A percentile compares a stretch with the other conserved stretches of the same genome.
Evolutionary conservation across 495 filamentous ascomycete genomes (phyloP).

Genomic region (Neurospora discreta): DNA sequence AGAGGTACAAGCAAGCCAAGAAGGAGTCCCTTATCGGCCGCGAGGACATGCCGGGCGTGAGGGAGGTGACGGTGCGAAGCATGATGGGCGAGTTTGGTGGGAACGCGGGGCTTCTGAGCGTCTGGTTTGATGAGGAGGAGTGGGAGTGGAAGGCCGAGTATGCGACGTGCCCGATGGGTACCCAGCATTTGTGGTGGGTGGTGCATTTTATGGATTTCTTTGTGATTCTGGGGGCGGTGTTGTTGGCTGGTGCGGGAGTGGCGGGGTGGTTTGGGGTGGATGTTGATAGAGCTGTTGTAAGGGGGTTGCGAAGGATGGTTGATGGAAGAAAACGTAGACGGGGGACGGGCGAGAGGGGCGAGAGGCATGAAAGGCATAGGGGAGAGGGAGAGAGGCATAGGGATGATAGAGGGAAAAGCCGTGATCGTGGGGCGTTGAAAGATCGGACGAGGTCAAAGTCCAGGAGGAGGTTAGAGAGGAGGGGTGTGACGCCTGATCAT

Average conservation of each 20-base stretch:
- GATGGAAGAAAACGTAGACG: not conserved
- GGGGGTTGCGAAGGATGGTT: not conserved
- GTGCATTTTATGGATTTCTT: conserved; percentile 64
- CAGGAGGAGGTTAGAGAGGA: not conserved
- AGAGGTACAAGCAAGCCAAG: conserved; percentile 27
- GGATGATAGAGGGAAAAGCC: not conserved
- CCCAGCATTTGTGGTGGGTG: conserved; percentile 91
- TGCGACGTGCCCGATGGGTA: conserved; percentile 61
- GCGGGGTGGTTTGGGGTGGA: conserved; percentile 11
- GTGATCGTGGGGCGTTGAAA: not conserved
- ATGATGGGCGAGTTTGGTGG: conserved; percentile 97
- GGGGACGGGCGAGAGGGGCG: not conserved
- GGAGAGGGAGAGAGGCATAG: not conserved
- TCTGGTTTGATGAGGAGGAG: conserved; percentile 68
- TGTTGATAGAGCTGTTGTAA: conserved; percentile 10
- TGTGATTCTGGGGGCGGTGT: conserved; percentile 27
- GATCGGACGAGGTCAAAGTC: not conserved
- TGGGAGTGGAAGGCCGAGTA: conserved; percentile 78
- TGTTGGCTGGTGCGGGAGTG: conserved; percentile 15
- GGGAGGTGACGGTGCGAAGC: conserved; percentile 88
- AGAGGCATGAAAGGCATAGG: not conserved
- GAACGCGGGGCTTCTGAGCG: conserved; percentile 73
- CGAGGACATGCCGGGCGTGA: conserved; percentile 42
- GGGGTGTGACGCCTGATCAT: not conserved
- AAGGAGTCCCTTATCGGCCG: conserved; percentile 20